Evolutionary conservation across 1,284 basidiomycete genomes (phyloP), one percentile per base, ranked within the genome.

Genomic region (Cutaneotrichosporon cutaneum): DNA sequence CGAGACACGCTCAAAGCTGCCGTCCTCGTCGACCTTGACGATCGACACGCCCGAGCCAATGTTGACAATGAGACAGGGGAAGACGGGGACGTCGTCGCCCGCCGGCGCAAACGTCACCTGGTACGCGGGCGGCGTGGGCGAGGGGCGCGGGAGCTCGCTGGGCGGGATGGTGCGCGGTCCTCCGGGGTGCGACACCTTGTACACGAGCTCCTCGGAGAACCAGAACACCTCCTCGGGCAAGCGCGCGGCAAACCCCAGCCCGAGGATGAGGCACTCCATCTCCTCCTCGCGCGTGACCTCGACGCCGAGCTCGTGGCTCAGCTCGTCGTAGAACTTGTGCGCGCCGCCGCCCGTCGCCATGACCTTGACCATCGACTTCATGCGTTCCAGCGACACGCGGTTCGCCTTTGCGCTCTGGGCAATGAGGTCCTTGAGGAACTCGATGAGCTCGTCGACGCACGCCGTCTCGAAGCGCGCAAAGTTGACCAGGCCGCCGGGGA

Each of bases 191-290:
- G 90, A 88, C 30, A 92, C 87, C 57, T 88, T 78, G 65, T 92
- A 88, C 58, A 98, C 94, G 68, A 98, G 87, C 80, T 97, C 90
- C 80, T 99, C 96, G 51, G 94, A 96, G 82, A 97, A 99, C 84
- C 89, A 98, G 80, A 98, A 99, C 35, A 94, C 94, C 80, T 99
- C 96, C 80, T 96, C 89, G 33, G 95, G 95, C 63, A 99, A 96
- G 74, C 92, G 87, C 32, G 91, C 72, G 79, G 98, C 91, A 81
- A 99, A 99, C 78, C 94, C 92, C 73, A 99, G 84, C 18, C 96
- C 96, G 68, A 94, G 90, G 68, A 99, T 99, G 72, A 99, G 81
- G 74, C 95, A 98, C 80, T 92, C 93, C 96, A 99, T 99, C 83
- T 99, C 96, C 77, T 99, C 96, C 80, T 98, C 95, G 60, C 88